Evolutionary conservation across 768 basidiomycete genomes (phyloP), one percentile per base, ranked within the genome.

Genomic region (Erythrobasidium yunnanense): DNA sequence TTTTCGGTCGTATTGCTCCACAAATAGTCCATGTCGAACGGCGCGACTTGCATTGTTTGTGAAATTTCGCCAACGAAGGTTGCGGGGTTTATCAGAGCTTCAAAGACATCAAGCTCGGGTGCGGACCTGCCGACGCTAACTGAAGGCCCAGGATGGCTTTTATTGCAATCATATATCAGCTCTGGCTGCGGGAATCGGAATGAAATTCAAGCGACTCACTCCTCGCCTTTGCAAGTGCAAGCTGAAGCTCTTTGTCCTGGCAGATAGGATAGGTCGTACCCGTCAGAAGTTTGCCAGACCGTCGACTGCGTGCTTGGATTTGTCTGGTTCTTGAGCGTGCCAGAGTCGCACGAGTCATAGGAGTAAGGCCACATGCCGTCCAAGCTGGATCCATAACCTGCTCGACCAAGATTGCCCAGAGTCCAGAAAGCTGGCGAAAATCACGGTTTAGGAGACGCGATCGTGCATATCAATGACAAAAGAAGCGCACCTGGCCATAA

Each of bases 101-200:
- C 92, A 65, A 93, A 73, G 66, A 97, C 80, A 76, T 96, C 92
- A 70, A 96, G 89, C 78, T 97, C 93, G 1, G 93, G 92, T 1
- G 86, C 88, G 33, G 84, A 83, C 58, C 92, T 83, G n/a, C 85
- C 79, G 15, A 73, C 78, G 29, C 76, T 80, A 57, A 80, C 79
- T 32, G 71, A 79, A 1, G 92, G 92, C 18, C 91, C 91, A 1
- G 92, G 92, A 74, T 97, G 92, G 6, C 57, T 60, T 17, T 20
- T 4, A 5, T 20, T 20, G 53, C 8, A 32, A 30, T 25, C 55
- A 30, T 23, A 52, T n/a, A n/a, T 13, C 11, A 11, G 13, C 15
- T 18, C 15, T 52, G 15, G 25, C 13, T 27, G 11, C 8, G 11
- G 22, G 25, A 52, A 11, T 11, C 25, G 8, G 8, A 11, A 18